phyloP scores from a whole-genome alignment of 192 early-diverging fungal species.

The Funneliformis mosseae region DNA sequence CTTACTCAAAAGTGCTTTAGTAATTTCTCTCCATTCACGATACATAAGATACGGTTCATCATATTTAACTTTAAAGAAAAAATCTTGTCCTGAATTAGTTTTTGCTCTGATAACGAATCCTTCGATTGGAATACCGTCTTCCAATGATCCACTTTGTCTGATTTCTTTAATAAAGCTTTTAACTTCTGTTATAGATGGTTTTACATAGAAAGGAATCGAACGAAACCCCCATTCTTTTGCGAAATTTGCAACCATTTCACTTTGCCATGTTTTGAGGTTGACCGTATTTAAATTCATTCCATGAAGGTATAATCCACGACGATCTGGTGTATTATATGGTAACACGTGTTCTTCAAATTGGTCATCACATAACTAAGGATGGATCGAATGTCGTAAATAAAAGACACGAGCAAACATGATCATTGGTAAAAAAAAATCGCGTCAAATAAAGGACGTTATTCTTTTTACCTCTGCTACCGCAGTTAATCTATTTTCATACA shows the following conservation, averaged over 20 bases:
- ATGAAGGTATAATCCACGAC: constrained; percentile 86
- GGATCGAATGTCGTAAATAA: background rate
- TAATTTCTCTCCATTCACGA: constrained; percentile 96
- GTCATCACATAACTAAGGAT: constrained; percentile 85
- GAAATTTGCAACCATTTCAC: constrained; percentile 58
- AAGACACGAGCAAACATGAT: background rate
- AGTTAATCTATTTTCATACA: constrained; percentile 74
- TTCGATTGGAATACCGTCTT: constrained; percentile 72
- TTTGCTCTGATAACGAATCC: constrained; percentile 91
- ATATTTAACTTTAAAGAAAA: constrained; percentile 95
- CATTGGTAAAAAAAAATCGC: background rate
- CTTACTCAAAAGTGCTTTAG: constrained; percentile 59
- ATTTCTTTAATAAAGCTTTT: constrained; percentile 70
- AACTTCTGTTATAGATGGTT: constrained; percentile 64
- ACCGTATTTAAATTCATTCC: constrained; percentile 85
- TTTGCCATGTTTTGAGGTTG: constrained; percentile 72
- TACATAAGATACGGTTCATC: constrained; percentile 94
- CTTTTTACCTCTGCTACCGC: constrained; percentile 75
- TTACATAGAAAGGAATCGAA: constrained; percentile 52
- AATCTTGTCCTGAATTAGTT: constrained; percentile 39
- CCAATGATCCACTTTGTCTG: constrained; percentile 61
- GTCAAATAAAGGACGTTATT: background rate
- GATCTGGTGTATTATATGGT: constrained; percentile 70
- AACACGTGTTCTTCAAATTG: constrained; percentile 95
- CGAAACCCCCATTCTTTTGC: constrained; percentile 79